Base-by-base conservation (phyloP, 208 protist genomes). In the Wallacemonas sp. region DNA sequence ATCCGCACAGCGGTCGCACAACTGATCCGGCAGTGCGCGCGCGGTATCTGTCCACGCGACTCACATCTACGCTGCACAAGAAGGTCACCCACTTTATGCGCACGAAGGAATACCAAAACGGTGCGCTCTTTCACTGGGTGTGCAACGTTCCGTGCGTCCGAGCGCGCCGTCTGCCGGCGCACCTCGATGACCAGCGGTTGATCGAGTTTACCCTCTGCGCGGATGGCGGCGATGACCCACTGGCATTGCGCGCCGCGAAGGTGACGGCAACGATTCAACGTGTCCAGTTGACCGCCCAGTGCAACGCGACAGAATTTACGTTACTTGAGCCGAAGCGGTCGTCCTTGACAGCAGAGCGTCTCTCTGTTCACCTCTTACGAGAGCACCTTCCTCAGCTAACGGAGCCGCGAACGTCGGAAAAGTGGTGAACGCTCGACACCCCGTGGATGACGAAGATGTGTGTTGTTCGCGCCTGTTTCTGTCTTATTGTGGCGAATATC, bases 91-190 rank as follows among this genome's bases (percentile, higher is more conserved):
- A 58, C 28, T 39, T 58, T 3, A 27, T 58, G 6, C 51, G 51
- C 3, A 27, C 30, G 3, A 58, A 58, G 31, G 51, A 58, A 1
- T 38, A 58, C 30, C n/a, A 58, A 0, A 58, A 58, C 28, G 51
- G 51, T 6, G 51, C 51, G 28, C 31, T 58, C 30, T 58, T 58
- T 21, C 51, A 58, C 30, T 58, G 51, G 51, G 41, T 58, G n/a
- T 58, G 51, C 31, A 58, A 58, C 30, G 51, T 58, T 12, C 51
- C 51, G 28, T 58, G 51, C 30, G 31, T 6, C 12, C 5, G 8
- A 21, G 51, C 51, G 51, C 51, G 51, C 9, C 51, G 51, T 4
- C 19, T 58, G 28, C 51, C 51, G 9, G 5, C 51, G 17, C 51
- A 58, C 3, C 30, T 58, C 14, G 4, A 2, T 34, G 51, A 58